Conservation (phyloP, 345 rosid species). For the Heritiera littoralis region DNA sequence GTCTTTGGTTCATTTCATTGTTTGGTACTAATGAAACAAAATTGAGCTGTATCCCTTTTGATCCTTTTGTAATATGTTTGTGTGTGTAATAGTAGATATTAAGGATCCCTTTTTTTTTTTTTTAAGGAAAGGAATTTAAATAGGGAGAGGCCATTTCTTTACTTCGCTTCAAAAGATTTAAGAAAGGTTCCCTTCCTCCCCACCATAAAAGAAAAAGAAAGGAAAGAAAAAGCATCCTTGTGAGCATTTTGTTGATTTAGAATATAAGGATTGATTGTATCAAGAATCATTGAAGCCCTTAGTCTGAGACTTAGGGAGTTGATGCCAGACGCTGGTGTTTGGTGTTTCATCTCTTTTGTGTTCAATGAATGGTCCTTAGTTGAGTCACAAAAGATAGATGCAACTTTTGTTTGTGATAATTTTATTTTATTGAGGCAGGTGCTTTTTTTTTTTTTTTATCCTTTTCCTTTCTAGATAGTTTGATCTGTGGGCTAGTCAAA, state of each 20-base stretch:
- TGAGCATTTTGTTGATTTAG: neutral
- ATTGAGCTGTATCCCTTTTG: constrained; percentile 1
- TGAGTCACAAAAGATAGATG: neutral
- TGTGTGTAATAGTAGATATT: neutral
- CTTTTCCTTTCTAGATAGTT: constrained; percentile 1
- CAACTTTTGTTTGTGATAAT: neutral
- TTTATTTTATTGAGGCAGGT: too few species aligned
- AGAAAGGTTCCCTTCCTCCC: neutral
- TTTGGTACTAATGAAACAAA: neutral
- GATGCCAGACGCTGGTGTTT: neutral
- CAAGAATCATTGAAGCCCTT: neutral
- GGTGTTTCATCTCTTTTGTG: neutral
- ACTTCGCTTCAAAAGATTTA: neutral
- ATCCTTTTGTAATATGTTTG: neutral
- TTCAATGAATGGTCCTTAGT: neutral
- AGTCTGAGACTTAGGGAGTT: neutral
- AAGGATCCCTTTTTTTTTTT: neutral
- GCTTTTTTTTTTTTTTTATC: too few species aligned
- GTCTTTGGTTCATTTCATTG: neutral
- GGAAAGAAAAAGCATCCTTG: neutral
- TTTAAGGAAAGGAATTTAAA: neutral
- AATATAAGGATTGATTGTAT: neutral
- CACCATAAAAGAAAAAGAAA: neutral
- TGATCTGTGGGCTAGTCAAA: neutral
- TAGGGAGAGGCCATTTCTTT: neutral